Conservation (phyloP, 306 rosid species). For the Vigna angularis region DNA sequence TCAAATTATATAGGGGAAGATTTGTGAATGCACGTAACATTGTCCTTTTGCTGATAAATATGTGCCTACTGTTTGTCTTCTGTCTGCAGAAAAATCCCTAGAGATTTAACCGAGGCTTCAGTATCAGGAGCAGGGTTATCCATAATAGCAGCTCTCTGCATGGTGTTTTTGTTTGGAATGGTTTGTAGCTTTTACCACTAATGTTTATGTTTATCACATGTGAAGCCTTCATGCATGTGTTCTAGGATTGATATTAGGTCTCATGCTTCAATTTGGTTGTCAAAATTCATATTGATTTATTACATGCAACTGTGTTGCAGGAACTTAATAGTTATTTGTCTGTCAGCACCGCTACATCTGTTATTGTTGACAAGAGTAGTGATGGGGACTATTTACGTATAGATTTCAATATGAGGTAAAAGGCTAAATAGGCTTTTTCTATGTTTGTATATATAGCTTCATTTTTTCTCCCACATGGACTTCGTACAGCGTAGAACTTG, state of each 20-base stretch:
- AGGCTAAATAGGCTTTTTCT: conserved; percentile 35
- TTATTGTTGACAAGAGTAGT: conserved; percentile 88
- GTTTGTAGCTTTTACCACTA: conserved; percentile 52
- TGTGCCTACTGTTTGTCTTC: conserved; percentile 22
- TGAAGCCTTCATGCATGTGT: conserved; percentile 8
- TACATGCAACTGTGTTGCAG: conserved; percentile 55
- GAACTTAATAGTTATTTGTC: conserved; percentile 85
- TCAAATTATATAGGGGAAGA: not conserved
- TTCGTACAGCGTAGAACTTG: conserved; percentile 16
- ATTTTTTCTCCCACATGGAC: not conserved
- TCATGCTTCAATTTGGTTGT: conserved; percentile 26
- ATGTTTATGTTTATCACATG: conserved; percentile 31
- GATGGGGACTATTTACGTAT: conserved; percentile 93
- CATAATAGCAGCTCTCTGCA: conserved; percentile 82
- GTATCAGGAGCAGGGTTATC: conserved; percentile 98
- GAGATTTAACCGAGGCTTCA: conserved; percentile 98
- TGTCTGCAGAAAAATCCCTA: conserved; percentile 86
- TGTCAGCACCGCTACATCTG: conserved; percentile 83
- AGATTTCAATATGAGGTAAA: conserved; percentile 90
- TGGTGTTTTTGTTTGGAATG: conserved; percentile 98
- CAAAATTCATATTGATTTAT: conserved; percentile 31
- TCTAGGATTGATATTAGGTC: conserved; percentile 31
- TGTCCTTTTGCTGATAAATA: conserved; percentile 21
- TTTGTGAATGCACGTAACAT: conserved; percentile 26
- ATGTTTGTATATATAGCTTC: conserved; percentile 37